Evolutionary conservation across 1,139 yeast species (phyloP), one percentile per base, ranked within the genome.

Genomic region (Magnusiomyces magnusii): DNA sequence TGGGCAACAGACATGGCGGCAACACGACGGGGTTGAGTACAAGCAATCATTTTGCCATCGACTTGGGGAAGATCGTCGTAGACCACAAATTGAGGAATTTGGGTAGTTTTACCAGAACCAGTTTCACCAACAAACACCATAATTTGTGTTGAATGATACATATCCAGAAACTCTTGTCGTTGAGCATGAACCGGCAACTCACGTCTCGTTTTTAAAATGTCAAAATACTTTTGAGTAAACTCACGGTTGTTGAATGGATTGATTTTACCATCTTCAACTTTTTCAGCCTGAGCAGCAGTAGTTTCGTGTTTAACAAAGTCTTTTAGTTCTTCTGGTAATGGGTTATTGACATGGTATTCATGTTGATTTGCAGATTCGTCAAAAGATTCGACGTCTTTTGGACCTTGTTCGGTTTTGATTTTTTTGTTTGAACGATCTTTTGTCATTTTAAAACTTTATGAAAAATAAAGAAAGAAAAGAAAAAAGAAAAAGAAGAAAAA

Each of bases 61-160:
- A 87, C 75, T 64, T 88, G 95, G 36, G 95, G 96, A 74, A 95
- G 83, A 67, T 91, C 98, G 71, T 93, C 98, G 66, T 85, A 91
- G 53, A 92, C 78, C 36, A 93, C 97, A 76, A 91, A 92, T 73
- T 92, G 98, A 2, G 98, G 97, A 62, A 92, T 91, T 74, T 92
- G 98, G 0, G 98, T 92, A 28, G 98, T 92, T 72, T 92, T 92
- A 80, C 98, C 98, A 19, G 97, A 89, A 74, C 98, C 98, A 1
- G 99, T 93, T 73, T 93, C 99, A 77, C 99, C 99, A 52, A 93
- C 98, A 74, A 93, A 91, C 54, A 93, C 98, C 95, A 93, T 87
- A 70, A 93, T 88, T 74, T 93, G 99, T 53, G 95, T 85, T 21
- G 81, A 76, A 64, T 93, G 98, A 75, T 87, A 93, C 62, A 87